phyloP scores from a whole-genome alignment of 176 grass and related monocot species.

The Cenchrus americanus region DNA sequence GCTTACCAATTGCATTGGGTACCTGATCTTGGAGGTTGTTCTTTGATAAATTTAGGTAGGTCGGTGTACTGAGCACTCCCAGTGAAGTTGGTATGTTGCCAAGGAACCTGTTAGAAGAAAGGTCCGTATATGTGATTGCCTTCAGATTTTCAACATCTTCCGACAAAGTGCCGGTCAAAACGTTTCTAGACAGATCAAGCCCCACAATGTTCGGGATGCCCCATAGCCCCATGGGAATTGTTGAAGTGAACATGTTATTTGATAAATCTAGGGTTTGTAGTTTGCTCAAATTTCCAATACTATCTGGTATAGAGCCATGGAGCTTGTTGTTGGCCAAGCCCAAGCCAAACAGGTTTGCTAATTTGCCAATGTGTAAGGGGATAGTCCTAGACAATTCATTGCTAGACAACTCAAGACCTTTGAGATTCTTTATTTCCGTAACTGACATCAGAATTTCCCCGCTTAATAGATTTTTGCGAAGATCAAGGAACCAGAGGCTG shows the following conservation, averaged over 20 bases:
- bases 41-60: slow-evolving; percentile 19
- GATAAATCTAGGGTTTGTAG: slow-evolving; percentile 25
- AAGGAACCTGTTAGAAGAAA: slow-evolving; percentile 38
- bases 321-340: slow-evolving; percentile 25
- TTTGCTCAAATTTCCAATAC: slow-evolving; percentile 12
- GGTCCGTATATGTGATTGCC: slow-evolving; percentile 12
- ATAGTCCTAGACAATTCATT: slow-evolving; percentile 42
- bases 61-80: slow-evolving; percentile 16
- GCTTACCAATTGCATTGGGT: slow-evolving; percentile 15
- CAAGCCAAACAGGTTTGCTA: slow-evolving; percentile 10
- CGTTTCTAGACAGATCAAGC: slow-evolving; percentile 24
- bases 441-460: slow-evolving; percentile 22
- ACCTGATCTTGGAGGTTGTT: slow-evolving; percentile 22
- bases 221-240: slow-evolving; percentile 39
- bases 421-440: background rate
- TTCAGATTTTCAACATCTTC: slow-evolving; percentile 31
- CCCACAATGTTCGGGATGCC: slow-evolving; percentile 8
- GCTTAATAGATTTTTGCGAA: slow-evolving; percentile 37
- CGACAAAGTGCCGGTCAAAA: slow-evolving; percentile 24
- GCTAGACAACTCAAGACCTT: background rate
- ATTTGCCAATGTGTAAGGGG: slow-evolving; percentile 27
- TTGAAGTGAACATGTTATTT: slow-evolving; percentile 36
- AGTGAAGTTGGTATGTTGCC: slow-evolving; percentile 36
- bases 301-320: slow-evolving; percentile 43
- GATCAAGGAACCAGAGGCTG: slow-evolving; percentile 8